Conservation (phyloP, 2,329 filamentous ascomycete genomes). For the Neonectria magnoliae region DNA sequence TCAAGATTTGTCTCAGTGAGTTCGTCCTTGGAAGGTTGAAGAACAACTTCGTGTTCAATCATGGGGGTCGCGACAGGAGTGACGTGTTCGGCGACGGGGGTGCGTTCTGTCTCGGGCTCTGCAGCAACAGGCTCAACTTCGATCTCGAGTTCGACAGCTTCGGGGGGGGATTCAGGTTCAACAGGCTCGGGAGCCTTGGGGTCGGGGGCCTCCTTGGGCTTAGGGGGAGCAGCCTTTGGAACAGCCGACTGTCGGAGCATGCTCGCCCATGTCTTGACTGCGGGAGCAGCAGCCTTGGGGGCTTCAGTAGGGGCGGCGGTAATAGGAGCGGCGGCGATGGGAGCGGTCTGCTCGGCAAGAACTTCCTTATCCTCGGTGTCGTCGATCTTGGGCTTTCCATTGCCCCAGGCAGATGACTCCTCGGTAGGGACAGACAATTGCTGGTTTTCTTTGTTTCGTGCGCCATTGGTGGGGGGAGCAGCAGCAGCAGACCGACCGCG, state of each 20-base stretch:
- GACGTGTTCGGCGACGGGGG: constrained; percentile 47
- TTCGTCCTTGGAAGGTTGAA: constrained; percentile 80
- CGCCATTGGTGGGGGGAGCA: constrained; percentile 67
- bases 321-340: background rate
- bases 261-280: constrained; percentile 76
- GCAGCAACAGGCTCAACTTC: constrained; percentile 50
- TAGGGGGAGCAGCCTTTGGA: constrained; percentile 67
- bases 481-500: constrained; percentile 71
- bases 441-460: constrained; percentile 65
- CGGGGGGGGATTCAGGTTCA: constrained; percentile 50
- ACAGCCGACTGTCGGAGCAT: constrained; percentile 72
- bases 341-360: constrained; percentile 45
- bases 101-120: constrained; percentile 48
- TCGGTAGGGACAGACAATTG: constrained; percentile 73
- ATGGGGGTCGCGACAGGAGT: constrained; percentile 35
- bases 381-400: constrained; percentile 50
- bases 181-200: constrained; percentile 50
- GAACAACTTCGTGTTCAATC: constrained; percentile 53
- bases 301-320: constrained; percentile 48
- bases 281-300: constrained; percentile 51
- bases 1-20: constrained; percentile 94
- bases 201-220: constrained; percentile 60
- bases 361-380: constrained; percentile 48
- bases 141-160: constrained; percentile 48
- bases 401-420: constrained; percentile 68